phyloP scores from a whole-genome alignment of 164 flowering plant genomes.

The Kingdonia uniflora region DNA sequence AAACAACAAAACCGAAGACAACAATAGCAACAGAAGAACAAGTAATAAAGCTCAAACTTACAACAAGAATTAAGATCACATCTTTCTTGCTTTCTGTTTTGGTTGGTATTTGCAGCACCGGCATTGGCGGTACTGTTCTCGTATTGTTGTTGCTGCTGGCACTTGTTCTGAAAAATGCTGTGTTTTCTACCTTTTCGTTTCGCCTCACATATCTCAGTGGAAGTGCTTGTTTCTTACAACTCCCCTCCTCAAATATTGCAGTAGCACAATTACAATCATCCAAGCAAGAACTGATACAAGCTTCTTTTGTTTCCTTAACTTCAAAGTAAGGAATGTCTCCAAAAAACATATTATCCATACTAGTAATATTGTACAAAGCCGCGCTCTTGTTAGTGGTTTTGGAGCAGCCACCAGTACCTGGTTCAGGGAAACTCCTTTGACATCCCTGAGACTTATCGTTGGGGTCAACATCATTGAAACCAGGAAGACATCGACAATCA shows the following conservation, averaged over 20 bases:
- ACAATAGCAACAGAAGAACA: not conserved
- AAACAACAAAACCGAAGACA: constrained; percentile 1
- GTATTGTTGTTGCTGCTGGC: too few relatives aligned
- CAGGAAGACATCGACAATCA: constrained; percentile 1
- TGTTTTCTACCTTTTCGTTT: not conserved
- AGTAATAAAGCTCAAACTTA: not conserved
- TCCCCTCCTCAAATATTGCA: not conserved
- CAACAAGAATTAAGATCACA: not conserved
- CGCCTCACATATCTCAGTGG: constrained; percentile 3
- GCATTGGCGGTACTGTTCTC: too few relatives aligned
- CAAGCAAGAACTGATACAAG: not conserved
- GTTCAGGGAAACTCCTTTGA: not conserved
- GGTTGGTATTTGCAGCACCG: too few relatives aligned
- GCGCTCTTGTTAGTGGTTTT: not conserved
- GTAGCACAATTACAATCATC: not conserved
- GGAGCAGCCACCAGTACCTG: not conserved
- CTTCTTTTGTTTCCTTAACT: not conserved
- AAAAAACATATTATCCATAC: too few relatives aligned
- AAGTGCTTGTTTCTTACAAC: not conserved
- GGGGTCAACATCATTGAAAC: not conserved
- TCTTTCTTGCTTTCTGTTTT: not conserved
- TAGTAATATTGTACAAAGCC: too few relatives aligned
- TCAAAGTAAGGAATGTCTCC: too few relatives aligned
- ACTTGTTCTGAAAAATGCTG: too few relatives aligned
- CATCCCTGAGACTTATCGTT: not conserved